Evolutionary conservation across 2,329 filamentous ascomycete species (phyloP), one percentile per base, ranked within the genome.

Genomic region (Mariannaea sp.): DNA sequence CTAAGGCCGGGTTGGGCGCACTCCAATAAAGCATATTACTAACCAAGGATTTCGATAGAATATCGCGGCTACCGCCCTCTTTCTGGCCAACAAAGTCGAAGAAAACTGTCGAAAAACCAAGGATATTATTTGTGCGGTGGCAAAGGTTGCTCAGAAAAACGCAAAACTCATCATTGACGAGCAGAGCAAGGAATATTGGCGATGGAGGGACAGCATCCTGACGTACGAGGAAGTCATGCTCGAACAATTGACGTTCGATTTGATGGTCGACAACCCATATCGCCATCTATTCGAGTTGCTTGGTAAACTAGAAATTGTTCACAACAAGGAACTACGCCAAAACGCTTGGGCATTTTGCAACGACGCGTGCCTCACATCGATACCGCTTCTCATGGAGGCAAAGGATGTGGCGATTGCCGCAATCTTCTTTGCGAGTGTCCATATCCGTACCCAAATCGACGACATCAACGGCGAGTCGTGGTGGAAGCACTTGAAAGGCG

Each of bases 151-250:
- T 22, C 92, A 97, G 72, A 97, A 99, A 76, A 93, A 97, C 64
- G 80, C 90, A 1, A 89, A 91, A 65, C 83, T 97, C 54, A 79
- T 93, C 48, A 90, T 97, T 46, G 94, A 99, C 69, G 94, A 97
- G 73, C 92, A 97, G 72, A 95, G 89, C 62, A 97, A 97, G 68
- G 94, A 99, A 69, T 99, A 94, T 70, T 99, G 94, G 94, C 85
- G 89, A 67, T 99, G 94, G 94, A 85, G 92, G 56, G 94, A 99
- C 69, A 94, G 88, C 53, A 96, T 99, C 52, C 77, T 97, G 12
- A 87, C 89, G 60, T 91, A 95, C 68, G 94, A 99, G 74, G 94
- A 97, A 70, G 78, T 93, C 36, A 88, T 99, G 76, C 81, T 99
- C 13, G 94, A 97, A 71, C 85, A 86, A 39, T 79, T 99, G 14